These are phyloP conservation scores for Megacollybia marginata DNA, from an alignment of 768 basidiomycete genomes.

Conservation along the genomic window DNA sequence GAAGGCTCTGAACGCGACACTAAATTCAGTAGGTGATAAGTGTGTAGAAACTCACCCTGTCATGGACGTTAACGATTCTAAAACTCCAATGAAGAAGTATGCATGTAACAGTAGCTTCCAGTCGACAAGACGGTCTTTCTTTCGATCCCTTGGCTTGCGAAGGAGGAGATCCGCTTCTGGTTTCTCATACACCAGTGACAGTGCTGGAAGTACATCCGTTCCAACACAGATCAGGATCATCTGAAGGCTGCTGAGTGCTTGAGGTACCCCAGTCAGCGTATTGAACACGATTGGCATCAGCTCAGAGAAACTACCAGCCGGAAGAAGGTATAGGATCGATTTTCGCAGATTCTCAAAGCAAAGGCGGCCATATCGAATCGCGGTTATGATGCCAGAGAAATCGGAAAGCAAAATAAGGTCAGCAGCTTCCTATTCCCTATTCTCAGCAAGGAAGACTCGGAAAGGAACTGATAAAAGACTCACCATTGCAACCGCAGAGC, in stretches of 20 bases:
- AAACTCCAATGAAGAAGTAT: slow-evolving; percentile 45
- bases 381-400: slow-evolving; percentile 57
- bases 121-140: slow-evolving; percentile 49
- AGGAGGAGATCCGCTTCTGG: slow-evolving; percentile 54
- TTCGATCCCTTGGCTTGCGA: slow-evolving; percentile 47
- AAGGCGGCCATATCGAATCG: slow-evolving; percentile 58
- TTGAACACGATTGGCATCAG: slow-evolving; percentile 53
- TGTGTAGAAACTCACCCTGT: slow-evolving; percentile 25
- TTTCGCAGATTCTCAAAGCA: slow-evolving; percentile 62
- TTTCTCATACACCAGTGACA: slow-evolving; percentile 50
- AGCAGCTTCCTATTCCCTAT: slow-evolving; percentile 36
- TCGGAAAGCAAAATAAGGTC: slow-evolving; percentile 61
- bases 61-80: slow-evolving; percentile 41
- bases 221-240: slow-evolving; percentile 47
- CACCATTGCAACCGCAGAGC: slow-evolving; percentile 40
- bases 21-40: slow-evolving; percentile 7
- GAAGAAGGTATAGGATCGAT: slow-evolving; percentile 41
- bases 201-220: slow-evolving; percentile 49
- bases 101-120: slow-evolving; percentile 48
- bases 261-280: slow-evolving; percentile 28
- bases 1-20: slow-evolving; percentile 22
- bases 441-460: not conserved
- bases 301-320: slow-evolving; percentile 52
- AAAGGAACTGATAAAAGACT: not conserved
- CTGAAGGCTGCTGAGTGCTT: slow-evolving; percentile 31